phyloP scores from a whole-genome alignment of 208 protist species.

The Lotmaria passim region DNA sequence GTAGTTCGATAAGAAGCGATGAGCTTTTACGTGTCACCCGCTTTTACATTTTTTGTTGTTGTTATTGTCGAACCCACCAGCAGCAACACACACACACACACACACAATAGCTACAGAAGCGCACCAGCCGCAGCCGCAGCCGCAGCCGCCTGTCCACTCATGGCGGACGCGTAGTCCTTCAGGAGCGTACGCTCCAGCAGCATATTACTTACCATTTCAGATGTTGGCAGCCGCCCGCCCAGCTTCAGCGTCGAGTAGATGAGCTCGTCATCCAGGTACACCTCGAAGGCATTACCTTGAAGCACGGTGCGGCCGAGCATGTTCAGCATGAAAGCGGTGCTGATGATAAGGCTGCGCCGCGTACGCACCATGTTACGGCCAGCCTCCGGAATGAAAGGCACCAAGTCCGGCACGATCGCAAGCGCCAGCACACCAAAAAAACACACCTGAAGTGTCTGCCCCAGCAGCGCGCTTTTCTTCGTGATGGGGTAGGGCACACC shows the following conservation, averaged over 20 bases:
- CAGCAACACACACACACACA: too few species aligned
- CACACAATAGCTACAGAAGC: neutral
- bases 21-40: too few species aligned
- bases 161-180: slow-evolving; percentile 32
- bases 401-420: slow-evolving; percentile 30
- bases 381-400: slow-evolving; percentile 40
- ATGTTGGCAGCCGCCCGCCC: slow-evolving; percentile 33
- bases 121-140: neutral
- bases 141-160: neutral
- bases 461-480: slow-evolving; percentile 2
- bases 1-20: too few species aligned
- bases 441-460: slow-evolving; percentile 17
- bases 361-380: slow-evolving; percentile 26
- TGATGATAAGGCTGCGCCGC: slow-evolving; percentile 41
- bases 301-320: slow-evolving; percentile 35
- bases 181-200: slow-evolving; percentile 46
- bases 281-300: slow-evolving; percentile 72
- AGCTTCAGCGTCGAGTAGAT: slow-evolving; percentile 58
- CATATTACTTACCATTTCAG: slow-evolving; percentile 39
- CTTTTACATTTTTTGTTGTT: too few species aligned
- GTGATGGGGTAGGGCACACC: slow-evolving; percentile 22
- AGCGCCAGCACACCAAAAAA: slow-evolving; percentile 38
- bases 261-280: slow-evolving; percentile 56
- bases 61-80: too few species aligned
- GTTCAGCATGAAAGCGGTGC: slow-evolving; percentile 55